Evolutionary conservation across 495 filamentous ascomycete species (phyloP), one percentile per base, ranked within the genome.

Genomic region (Aspergillus coremiiformis): DNA sequence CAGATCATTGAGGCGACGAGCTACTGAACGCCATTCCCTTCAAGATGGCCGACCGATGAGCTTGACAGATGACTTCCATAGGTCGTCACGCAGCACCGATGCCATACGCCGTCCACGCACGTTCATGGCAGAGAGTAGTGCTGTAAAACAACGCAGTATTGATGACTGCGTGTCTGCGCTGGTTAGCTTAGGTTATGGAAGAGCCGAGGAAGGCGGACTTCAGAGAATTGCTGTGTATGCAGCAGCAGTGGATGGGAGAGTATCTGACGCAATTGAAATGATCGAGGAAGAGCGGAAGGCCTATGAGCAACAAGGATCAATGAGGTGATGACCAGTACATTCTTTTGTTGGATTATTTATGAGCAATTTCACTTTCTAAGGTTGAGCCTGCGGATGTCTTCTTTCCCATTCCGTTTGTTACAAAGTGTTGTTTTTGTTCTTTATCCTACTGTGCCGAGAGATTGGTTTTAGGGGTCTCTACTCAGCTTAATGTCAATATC

Each of bases 261-360:
- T 81, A 20, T 45, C 53, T 10, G 71, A 75, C 54, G 78, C 78
- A 14, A 74, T 81, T 57, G 78, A 79, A 29, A 75, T 81, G 68
- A 77, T 81, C 60, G 76, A 80, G 44, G 78, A 81, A 33, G 78
- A 81, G 54, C 69, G 71, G 32, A 68, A 68, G 56, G 74, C 65
- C 1, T 81, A 78, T 63, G 67, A 66, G 24, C 57, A 71, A 24
- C 62, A 60, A 15, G 39, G 51, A 44, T 52, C 47, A 8, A 20
- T 55, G 24, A 43, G 29, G 45, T 54, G 24, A 48, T 49, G 30
- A 24, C 30, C n/a, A n/a, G n/a, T 23, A 41, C 19, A 48, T 50
- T 29, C 26, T 48, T 47, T 59, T 27, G 44, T 14, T 30, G 5
- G 0, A 21, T 19, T 21, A 21, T 7, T 20, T 41, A 1, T 21